These are phyloP conservation scores for Fusarium compactum DNA, from an alignment of 2,329 filamentous ascomycete genomes.

Conservation along the genomic window DNA sequence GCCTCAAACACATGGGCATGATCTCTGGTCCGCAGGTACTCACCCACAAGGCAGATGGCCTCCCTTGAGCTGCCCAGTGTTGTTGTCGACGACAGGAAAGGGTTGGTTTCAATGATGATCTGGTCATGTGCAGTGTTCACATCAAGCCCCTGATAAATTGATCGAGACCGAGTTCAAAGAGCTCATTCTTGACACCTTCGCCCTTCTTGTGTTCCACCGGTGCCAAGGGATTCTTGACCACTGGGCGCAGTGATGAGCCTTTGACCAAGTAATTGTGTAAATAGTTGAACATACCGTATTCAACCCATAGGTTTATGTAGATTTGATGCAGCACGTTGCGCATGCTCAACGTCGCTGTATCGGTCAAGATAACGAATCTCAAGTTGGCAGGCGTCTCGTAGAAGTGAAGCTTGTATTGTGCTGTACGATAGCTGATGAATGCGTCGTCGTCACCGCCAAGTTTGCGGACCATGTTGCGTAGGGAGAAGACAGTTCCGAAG, in stretches of 20 bases:
- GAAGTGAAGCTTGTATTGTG: slow-evolving; percentile 97
- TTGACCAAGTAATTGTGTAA: neutral
- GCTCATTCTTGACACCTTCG: slow-evolving; percentile 76
- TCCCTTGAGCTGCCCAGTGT: neutral
- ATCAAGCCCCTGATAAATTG: slow-evolving; percentile 78
- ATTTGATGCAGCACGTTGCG: slow-evolving; percentile 96
- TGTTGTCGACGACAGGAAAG: neutral
- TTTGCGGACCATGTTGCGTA: slow-evolving; percentile 97
- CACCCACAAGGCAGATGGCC: neutral
- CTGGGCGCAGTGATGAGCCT: slow-evolving; percentile 52
- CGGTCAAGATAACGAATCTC: slow-evolving; percentile 96
- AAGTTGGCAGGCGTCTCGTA: slow-evolving; percentile 97
- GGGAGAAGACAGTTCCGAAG: slow-evolving; percentile 95
- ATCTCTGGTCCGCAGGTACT: neutral
- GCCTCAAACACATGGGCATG: neutral
- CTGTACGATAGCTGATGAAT: slow-evolving; percentile 93
- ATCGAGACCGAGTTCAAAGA: slow-evolving; percentile 79
- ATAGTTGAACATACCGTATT: slow-evolving; percentile 78
- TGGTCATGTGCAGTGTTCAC: slow-evolving; percentile 52
- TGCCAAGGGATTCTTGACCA: slow-evolving; percentile 77
- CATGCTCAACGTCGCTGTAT: slow-evolving; percentile 89
- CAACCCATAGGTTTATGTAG: slow-evolving; percentile 97
- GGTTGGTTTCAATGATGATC: slow-evolving; percentile 20
- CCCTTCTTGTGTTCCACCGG: slow-evolving; percentile 77
- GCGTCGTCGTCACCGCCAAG: slow-evolving; percentile 93